Conservation (phyloP, 805 yeast species). For the Cephaloascus albidus region DNA sequence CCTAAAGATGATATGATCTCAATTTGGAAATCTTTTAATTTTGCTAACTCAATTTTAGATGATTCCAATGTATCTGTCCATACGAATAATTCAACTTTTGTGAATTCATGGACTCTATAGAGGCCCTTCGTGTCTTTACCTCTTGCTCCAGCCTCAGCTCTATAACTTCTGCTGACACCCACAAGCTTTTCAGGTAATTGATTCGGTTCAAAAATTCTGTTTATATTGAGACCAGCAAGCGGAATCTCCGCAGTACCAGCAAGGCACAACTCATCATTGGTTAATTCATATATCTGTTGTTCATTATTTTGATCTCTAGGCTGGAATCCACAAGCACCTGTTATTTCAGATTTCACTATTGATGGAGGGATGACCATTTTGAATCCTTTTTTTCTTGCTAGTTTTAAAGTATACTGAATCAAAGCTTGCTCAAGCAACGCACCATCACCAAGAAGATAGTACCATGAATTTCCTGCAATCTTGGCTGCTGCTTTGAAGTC, state of each 20-base stretch:
- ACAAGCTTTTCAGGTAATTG: constrained; percentile 52
- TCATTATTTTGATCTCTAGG: constrained; percentile 87
- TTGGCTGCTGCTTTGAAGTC: constrained; percentile 67
- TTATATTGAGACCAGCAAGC: constrained; percentile 68
- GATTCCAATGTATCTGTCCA: constrained; percentile 44
- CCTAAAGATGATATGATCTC: constrained; percentile 60
- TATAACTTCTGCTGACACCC: constrained; percentile 78
- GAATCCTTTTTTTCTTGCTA: constrained; percentile 64
- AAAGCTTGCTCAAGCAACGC: constrained; percentile 87
- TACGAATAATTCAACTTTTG: constrained; percentile 85
- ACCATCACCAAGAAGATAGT: constrained; percentile 75
- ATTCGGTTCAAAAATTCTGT: constrained; percentile 29
- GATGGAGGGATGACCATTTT: constrained; percentile 74
- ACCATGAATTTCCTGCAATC: constrained; percentile 82
- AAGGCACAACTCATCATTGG: constrained; percentile 48
- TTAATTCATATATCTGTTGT: constrained; percentile 69
- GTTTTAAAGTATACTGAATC: constrained; percentile 63
- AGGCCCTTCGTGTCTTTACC: constrained; percentile 89
- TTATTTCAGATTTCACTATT: constrained; percentile 66
- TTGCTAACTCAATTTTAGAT: constrained; percentile 46
- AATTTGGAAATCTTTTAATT: constrained; percentile 55
- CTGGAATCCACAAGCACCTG: constrained; percentile 87
- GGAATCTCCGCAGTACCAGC: constrained; percentile 97
- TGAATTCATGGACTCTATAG: constrained; percentile 92
- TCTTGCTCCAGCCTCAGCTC: constrained; percentile 97